Percentiles rank a stretch among this genome's conserved stretches.
These are phyloP conservation scores for Vaccinium macrocarpon DNA, from an alignment of 148 eudicot genomes.

Conservation along the genomic window DNA sequence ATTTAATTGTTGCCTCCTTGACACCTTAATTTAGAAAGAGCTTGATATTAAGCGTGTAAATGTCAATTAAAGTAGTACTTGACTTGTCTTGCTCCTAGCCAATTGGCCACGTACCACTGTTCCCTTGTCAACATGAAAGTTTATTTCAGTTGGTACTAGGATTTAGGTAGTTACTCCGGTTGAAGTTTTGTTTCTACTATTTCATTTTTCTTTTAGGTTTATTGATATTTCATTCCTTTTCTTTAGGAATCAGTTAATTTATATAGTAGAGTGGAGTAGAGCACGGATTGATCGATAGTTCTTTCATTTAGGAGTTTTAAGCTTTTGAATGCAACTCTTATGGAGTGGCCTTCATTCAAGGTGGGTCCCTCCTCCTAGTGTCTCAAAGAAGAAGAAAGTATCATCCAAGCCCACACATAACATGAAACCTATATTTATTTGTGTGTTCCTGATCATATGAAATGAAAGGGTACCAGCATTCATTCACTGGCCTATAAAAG, in stretches of 20 bases:
- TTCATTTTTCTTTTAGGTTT: neutral
- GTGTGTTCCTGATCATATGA: neutral
- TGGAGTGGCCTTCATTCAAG: neutral
- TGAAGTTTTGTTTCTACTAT: neutral
- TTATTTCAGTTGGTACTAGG: neutral
- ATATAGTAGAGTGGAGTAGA: neutral
- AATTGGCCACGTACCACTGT: neutral
- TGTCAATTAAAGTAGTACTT: neutral
- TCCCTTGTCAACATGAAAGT: neutral
- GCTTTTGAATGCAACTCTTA: neutral
- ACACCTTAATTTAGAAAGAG: neutral
- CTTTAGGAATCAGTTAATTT: neutral
- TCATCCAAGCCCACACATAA: neutral
- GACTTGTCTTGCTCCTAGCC: neutral
- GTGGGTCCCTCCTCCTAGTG: neutral
- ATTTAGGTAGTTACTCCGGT: neutral
- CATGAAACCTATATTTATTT: neutral
- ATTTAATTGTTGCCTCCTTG: neutral
- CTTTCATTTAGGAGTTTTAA: neutral
- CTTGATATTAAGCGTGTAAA: neutral
- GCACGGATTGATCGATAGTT: neutral
- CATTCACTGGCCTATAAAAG: neutral
- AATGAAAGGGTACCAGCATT: neutral
- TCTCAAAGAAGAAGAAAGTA: neutral
- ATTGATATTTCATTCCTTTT: neutral